Base-by-base conservation (phyloP, 2,329 filamentous ascomycete species). In the Setomelanomma holmii region DNA sequence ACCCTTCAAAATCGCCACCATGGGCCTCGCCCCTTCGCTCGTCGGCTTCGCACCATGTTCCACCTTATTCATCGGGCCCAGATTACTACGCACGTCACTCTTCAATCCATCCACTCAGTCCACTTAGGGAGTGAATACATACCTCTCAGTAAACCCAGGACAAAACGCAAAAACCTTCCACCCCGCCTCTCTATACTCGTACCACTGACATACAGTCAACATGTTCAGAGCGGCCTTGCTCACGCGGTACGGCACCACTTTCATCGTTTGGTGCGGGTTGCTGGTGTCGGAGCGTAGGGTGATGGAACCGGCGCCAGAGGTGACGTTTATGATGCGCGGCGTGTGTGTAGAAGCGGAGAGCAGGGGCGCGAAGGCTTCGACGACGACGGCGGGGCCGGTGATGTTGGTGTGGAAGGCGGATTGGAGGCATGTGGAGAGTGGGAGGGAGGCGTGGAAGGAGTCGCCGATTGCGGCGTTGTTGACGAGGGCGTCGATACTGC, bases 201-300 rank as follows among this genome's bases (percentile, higher is more conserved):
- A 61, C 1, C 34, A 49, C 40, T 73, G 67, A 22, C 60, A 66
- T 10, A 67, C 69, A 1, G 64, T 69, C n/a, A 76, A 44, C 72
- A 77, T 76, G 24, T 72, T 73, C 49, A 74, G 45, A 4, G 73
- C 75, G 1, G 74, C 63, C 49, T 76, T 77, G 40, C 61, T 68
- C 3, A 63, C 55, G 3, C 69, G 63, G 41, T 77, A 77, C 39
- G 63, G 62, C 22, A 49, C 45, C 1, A 23, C 27, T 3, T 57
- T 30, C 20, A 63, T 53, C 4, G 62, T 56, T 50, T 69, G 67
- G 17, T 55, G 55, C 6, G 49, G 27, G 2, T 57, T 53, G 3
- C 23, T 41, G 10, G 53, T 45, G 23, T 74, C 69, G 1, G 70
- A 49, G 12, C 67, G 56, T 5, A 54, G 21, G 1, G 22, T 49